Percentiles rank a stretch among this genome's conserved stretches.
Evolutionary conservation across 2,329 filamentous ascomycete genomes (phyloP).

Genomic region (Celoporthe dispersa): DNA sequence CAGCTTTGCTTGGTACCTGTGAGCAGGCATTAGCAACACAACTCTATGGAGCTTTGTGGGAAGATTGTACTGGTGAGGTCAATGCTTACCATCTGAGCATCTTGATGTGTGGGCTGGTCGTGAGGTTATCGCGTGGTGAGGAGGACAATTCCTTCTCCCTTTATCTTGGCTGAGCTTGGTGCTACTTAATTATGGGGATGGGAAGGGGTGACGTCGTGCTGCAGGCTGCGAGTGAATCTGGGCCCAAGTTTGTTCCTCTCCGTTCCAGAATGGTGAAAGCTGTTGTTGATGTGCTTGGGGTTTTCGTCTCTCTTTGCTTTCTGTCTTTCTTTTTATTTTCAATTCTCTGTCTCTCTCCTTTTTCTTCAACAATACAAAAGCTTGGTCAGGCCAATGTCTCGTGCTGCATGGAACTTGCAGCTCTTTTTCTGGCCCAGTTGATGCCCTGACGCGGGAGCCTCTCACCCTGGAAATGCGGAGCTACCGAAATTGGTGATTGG

Average conservation of each 20-base stretch:
- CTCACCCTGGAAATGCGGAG: slow-evolving; percentile 19
- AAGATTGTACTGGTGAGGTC: no score
- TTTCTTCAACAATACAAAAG: no score
- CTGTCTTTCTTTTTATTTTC: no score
- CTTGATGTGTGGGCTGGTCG: slow-evolving; percentile 13
- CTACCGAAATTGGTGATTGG: slow-evolving; percentile 8
- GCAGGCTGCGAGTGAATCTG: no score
- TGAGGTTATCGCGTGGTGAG: not conserved
- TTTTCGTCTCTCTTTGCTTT: no score
- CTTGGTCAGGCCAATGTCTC: not conserved
- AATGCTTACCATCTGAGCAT: slow-evolving; percentile 29
- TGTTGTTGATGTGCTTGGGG: not conserved
- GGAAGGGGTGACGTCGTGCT: slow-evolving; percentile 9
- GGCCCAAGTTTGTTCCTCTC: not conserved
- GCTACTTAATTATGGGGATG: not conserved
- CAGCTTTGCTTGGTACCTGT: slow-evolving; percentile 85
- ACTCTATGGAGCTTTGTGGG: not conserved
- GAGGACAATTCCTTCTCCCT: not conserved
- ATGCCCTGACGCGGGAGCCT: slow-evolving; percentile 10
- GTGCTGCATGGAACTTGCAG: not conserved
- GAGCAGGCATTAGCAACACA: slow-evolving; percentile 11
- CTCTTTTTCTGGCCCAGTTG: not conserved
- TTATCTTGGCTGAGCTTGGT: not conserved
- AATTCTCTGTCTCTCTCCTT: no score
- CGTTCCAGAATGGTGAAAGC: not conserved